phyloP scores from a whole-genome alignment of 371 early-diverging fungal genomes.

The Rhizomucor pusillus region DNA sequence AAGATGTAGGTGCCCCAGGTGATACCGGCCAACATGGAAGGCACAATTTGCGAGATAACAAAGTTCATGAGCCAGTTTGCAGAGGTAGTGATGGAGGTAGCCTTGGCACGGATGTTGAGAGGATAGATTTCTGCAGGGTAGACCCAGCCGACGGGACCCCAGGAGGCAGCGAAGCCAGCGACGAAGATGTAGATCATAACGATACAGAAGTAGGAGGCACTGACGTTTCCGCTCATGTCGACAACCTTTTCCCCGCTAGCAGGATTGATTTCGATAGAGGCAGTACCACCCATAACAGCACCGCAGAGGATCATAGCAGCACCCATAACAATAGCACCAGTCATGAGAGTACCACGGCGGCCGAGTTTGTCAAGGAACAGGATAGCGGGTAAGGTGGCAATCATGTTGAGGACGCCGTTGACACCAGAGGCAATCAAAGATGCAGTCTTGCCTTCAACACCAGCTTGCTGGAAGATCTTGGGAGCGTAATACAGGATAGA shows the following conservation, averaged over 20 bases:
- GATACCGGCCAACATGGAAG: conserved; percentile 41
- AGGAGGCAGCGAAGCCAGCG: conserved; percentile 49
- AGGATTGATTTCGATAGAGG: conserved; percentile 9
- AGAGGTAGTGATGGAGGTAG: conserved; percentile 54
- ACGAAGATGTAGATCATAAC: conserved; percentile 52
- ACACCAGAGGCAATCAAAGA: conserved; percentile 70
- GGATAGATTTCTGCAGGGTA: conserved; percentile 70
- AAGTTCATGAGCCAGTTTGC: conserved; percentile 63
- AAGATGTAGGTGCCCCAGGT: conserved; percentile 59
- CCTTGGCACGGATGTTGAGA: conserved; percentile 48
- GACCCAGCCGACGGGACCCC: conserved; percentile 55
- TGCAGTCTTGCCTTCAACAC: conserved; percentile 46
- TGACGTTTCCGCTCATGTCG: conserved; percentile 31
- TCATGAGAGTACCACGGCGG: conserved; percentile 43
- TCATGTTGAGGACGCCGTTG: conserved; percentile 71
- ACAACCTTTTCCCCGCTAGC: conserved; percentile 17
- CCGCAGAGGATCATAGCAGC: conserved; percentile 43
- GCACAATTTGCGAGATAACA: conserved; percentile 42
- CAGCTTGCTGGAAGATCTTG: conserved; percentile 68
- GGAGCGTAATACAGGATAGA: conserved; percentile 54
- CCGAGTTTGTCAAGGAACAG: conserved; percentile 52
- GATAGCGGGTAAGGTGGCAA: conserved; percentile 74
- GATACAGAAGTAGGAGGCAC: conserved; percentile 47
- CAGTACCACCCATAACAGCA: conserved; percentile 42
- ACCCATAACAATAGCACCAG: conserved; percentile 45